Evolutionary conservation across 2,329 filamentous ascomycete genomes (phyloP).

Genomic region (Phyllosticta citriasiana): DNA sequence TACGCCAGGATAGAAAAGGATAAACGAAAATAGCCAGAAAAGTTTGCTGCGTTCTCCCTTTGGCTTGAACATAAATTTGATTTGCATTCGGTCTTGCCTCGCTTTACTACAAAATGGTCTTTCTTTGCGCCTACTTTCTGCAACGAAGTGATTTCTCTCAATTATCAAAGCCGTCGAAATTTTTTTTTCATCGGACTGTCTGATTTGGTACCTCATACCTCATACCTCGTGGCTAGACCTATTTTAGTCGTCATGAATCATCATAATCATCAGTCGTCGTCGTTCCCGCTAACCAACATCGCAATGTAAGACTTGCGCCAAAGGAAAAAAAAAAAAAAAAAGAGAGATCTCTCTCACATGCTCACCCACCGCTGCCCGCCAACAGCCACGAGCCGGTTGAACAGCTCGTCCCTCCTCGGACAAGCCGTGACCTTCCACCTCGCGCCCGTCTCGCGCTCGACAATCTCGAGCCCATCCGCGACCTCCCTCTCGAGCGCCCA

Average conservation of each 20-base stretch:
- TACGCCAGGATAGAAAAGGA: background rate
- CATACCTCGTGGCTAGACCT: background rate
- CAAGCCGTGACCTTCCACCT: slow-evolving; percentile 59
- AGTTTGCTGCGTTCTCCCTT: background rate
- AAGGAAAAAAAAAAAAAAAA: slow-evolving; percentile 13
- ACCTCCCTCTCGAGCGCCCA: slow-evolving; percentile 68
- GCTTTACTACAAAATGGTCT: too few species aligned
- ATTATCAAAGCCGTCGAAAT: too few species aligned
- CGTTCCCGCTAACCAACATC: background rate
- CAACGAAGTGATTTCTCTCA: too few species aligned
- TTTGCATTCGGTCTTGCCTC: background rate
- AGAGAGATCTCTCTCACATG: background rate
- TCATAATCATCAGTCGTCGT: background rate
- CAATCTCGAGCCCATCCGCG: slow-evolving; percentile 62
- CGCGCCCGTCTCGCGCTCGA: slow-evolving; percentile 41
- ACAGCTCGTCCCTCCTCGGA: slow-evolving; percentile 63
- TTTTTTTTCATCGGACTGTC: too few species aligned
- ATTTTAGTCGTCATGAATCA: background rate
- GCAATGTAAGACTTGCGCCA: slow-evolving; percentile 17
- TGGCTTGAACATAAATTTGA: background rate
- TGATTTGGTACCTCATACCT: background rate
- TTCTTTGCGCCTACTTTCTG: too few species aligned
- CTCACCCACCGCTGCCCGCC: slow-evolving; percentile 68
- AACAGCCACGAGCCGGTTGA: slow-evolving; percentile 68
- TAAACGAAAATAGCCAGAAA: background rate